A percentile compares a stretch with the other conserved stretches of the same genome.
Evolutionary conservation across 768 basidiomycete genomes (phyloP).

Genomic region (Pleurotus platypus): DNA sequence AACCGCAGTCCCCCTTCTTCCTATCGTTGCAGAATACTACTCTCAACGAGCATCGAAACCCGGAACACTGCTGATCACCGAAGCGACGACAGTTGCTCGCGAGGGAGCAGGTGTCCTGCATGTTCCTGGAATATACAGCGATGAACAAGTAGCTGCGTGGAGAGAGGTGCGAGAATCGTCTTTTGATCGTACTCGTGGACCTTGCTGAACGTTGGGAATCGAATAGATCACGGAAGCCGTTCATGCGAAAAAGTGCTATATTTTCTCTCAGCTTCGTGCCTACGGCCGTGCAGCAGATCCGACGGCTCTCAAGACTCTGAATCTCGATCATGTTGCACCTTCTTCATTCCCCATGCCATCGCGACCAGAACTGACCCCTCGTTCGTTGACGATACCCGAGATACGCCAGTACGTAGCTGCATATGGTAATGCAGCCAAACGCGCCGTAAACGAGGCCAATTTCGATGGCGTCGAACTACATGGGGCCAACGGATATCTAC

Average conservation of each 20-base stretch:
- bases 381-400: constrained; percentile 30
- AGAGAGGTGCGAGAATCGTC: constrained; percentile 35
- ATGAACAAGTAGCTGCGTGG: constrained; percentile 55
- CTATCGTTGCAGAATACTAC: constrained; percentile 42
- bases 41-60: constrained; percentile 40
- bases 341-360: constrained; percentile 8
- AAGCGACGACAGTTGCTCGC: constrained; percentile 50
- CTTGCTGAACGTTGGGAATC: not conserved
- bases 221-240: constrained; percentile 37
- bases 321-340: not conserved
- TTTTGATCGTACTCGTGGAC: not conserved
- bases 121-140: constrained; percentile 50
- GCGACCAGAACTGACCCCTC: constrained; percentile 6
- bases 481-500: constrained; percentile 25
- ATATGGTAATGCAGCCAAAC: constrained; percentile 41
- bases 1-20: constrained; percentile 14
- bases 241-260: constrained; percentile 36
- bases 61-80: constrained; percentile 55
- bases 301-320: not conserved
- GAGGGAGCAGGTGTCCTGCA: constrained; percentile 45
- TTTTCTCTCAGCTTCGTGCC: constrained; percentile 48
- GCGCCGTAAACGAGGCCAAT: constrained; percentile 40
- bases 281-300: constrained; percentile 34
- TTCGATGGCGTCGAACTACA: constrained; percentile 48
- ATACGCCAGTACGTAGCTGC: constrained; percentile 35